Evolutionary conservation across 176 grass and related monocot genomes (phyloP), one percentile per base, ranked within the genome.

Genomic region (Eragrostis nindensis): DNA sequence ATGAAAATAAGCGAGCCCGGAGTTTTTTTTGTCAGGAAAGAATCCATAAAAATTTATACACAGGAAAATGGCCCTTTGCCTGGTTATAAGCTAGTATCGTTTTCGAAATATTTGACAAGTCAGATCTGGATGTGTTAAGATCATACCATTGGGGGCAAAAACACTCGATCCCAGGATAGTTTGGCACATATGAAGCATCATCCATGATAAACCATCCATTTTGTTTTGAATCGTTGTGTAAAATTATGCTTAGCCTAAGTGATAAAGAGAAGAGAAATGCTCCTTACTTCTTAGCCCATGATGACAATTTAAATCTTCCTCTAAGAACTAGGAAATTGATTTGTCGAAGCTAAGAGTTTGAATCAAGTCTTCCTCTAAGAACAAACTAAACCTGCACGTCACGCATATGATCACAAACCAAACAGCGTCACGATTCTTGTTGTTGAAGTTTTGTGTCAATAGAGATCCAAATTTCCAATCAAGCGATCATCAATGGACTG

Each of bases 111-210:
- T 6, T 60, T 56, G 54, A 36, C 2, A 8, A 62, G 63, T 60
- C 13, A 47, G 47, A 27, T 71, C 38, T 36, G 13, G 38, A 72
- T 55, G 54, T 62, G 9, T 30, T 62, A 70, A 70, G 49, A 68
- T 10, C 26, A 78, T n/a, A 78, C 19, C 18, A 7, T 25, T 18
- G 6, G 62, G 12, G 15, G 11, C 25, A 83, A 70, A 42, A 15
- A 86, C 76, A 76, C 57, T 46, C 65, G 22, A 15, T 53, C 4
- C 65, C 19, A 57, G 50, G 17, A 80, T 57, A 69, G 53, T 36
- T 46, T 62, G 29, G 18, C 40, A 13, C 21, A 64, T 50, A 21
- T 39, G 43, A 64, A 82, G 60, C 2, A 48, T 52, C 3, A 7
- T 29, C 42, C 17, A 66, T 10, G 36, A 30, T 0, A 74, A 66